Conservation (phyloP, 2,329 filamentous ascomycete genomes). For the Paramyrothecium sp. region DNA sequence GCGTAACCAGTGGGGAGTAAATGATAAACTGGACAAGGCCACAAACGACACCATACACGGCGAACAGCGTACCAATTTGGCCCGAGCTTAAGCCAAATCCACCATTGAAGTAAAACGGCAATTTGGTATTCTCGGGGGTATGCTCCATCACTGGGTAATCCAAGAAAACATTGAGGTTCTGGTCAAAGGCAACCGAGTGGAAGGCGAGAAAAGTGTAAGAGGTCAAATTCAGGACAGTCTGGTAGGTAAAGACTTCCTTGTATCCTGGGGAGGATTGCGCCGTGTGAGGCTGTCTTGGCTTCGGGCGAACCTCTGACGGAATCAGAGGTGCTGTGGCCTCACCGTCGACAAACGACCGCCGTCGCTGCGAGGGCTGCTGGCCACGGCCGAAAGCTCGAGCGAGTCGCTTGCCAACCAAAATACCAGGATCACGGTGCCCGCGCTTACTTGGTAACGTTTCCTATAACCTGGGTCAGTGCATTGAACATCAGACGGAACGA, state of each 20-base stretch:
- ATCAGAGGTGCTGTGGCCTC: slow-evolving; percentile 58
- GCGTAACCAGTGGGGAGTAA: slow-evolving; percentile 73
- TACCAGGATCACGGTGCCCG: slow-evolving; percentile 69
- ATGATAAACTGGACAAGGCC: slow-evolving; percentile 83
- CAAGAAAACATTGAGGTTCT: slow-evolving; percentile 84
- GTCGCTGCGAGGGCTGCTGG: slow-evolving; percentile 27
- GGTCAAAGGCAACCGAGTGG: slow-evolving; percentile 82
- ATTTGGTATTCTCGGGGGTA: slow-evolving; percentile 55
- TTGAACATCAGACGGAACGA: neutral
- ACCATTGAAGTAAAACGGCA: slow-evolving; percentile 79
- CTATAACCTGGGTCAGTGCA: slow-evolving; percentile 24
- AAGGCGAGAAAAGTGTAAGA: slow-evolving; percentile 80
- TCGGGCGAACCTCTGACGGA: slow-evolving; percentile 27
- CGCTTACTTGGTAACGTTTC: slow-evolving; percentile 79
- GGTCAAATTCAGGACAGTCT: slow-evolving; percentile 72
- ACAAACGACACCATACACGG: slow-evolving; percentile 74
- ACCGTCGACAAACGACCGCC: slow-evolving; percentile 51
- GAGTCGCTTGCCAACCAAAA: slow-evolving; percentile 69
- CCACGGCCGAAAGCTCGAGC: slow-evolving; percentile 33
- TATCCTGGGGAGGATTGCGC: slow-evolving; percentile 34
- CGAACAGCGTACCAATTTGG: slow-evolving; percentile 83
- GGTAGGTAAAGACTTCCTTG: slow-evolving; percentile 67
- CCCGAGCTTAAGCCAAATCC: slow-evolving; percentile 74
- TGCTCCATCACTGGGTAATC: slow-evolving; percentile 66
- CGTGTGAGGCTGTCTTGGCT: slow-evolving; percentile 15